Conservation (phyloP, 2,329 filamentous ascomycete genomes). For the Nemania serpens region DNA sequence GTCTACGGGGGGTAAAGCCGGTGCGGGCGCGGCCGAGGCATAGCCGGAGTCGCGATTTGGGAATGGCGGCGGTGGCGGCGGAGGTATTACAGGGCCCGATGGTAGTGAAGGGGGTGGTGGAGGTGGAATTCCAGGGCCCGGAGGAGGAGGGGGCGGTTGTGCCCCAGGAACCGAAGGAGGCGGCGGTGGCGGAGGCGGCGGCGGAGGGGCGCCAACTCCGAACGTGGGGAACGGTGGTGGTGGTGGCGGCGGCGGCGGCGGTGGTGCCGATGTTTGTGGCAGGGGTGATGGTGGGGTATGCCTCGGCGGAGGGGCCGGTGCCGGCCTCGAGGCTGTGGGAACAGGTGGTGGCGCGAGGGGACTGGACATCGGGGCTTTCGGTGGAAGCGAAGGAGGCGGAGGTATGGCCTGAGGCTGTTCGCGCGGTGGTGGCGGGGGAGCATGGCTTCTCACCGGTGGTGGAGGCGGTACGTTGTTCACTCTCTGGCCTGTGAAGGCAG, state of each 20-base stretch:
- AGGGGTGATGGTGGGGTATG: slow-evolving; percentile 51
- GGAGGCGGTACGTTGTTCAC: slow-evolving; percentile 69
- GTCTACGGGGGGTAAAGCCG: slow-evolving; percentile 48
- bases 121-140: slow-evolving; percentile 19
- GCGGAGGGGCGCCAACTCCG: slow-evolving; percentile 15
- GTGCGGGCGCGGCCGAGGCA: slow-evolving; percentile 57
- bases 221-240: slow-evolving; percentile 17
- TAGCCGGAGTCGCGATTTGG: slow-evolving; percentile 64
- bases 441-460: slow-evolving; percentile 71
- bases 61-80: slow-evolving; percentile 42
- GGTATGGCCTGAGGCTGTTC: slow-evolving; percentile 38
- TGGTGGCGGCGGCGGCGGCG: slow-evolving; percentile 33
- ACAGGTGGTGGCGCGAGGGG: slow-evolving; percentile 54
- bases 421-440: slow-evolving; percentile 71
- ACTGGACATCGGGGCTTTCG: slow-evolving; percentile 43
- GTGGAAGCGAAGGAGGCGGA: slow-evolving; percentile 48
- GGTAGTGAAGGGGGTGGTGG: slow-evolving; percentile 39
- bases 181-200: slow-evolving; percentile 27
- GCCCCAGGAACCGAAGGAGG: slow-evolving; percentile 21
- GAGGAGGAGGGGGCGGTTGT: slow-evolving; percentile 45
- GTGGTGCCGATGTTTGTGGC: slow-evolving; percentile 35
- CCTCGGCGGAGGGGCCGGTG: slow-evolving; percentile 56
- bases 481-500: slow-evolving; percentile 73
- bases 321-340: slow-evolving; percentile 52
- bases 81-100: slow-evolving; percentile 42